Evolutionary conservation across 2,329 filamentous ascomycete species (phyloP).

Genomic region (Hypomyces perniciosus): DNA sequence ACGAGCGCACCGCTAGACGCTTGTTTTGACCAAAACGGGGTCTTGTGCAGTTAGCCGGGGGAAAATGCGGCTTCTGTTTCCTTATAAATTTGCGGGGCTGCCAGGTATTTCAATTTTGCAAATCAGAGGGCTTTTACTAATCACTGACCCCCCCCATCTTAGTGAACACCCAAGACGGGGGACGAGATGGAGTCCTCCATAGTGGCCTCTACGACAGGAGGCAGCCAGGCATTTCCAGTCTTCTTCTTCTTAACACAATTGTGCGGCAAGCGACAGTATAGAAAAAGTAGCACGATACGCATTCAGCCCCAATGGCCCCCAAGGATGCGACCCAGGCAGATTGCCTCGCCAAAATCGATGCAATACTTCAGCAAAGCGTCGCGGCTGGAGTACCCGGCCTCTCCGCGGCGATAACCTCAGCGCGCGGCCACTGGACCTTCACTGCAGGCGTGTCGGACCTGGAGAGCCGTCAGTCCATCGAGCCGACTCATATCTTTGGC

Average conservation of each 20-base stretch:
- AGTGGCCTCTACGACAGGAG: background rate
- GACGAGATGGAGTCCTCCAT: no score
- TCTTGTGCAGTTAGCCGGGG: no score
- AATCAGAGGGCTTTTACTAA: no score
- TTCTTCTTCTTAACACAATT: background rate
- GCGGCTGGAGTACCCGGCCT: constrained; percentile 9
- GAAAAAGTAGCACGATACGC: no score
- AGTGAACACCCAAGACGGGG: no score
- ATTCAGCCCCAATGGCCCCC: background rate
- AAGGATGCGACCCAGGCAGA: background rate
- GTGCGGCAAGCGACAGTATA: background rate
- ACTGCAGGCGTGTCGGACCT: constrained; percentile 4
- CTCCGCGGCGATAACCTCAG: constrained; percentile 8
- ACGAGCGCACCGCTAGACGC: no score
- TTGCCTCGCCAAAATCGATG: background rate
- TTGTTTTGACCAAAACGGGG: no score
- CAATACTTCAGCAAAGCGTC: constrained; percentile 5
- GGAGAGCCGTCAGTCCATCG: constrained; percentile 2
- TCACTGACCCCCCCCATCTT: no score
- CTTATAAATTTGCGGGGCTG: no score
- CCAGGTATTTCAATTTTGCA: no score
- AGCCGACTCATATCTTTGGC: constrained; percentile 11
- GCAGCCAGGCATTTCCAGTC: background rate
- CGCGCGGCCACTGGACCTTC: constrained; percentile 4
- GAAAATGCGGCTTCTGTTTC: no score